These are phyloP conservation scores for Chlorella variabilis DNA, from an alignment of 163 green algal genomes.

Conservation along the genomic window DNA sequence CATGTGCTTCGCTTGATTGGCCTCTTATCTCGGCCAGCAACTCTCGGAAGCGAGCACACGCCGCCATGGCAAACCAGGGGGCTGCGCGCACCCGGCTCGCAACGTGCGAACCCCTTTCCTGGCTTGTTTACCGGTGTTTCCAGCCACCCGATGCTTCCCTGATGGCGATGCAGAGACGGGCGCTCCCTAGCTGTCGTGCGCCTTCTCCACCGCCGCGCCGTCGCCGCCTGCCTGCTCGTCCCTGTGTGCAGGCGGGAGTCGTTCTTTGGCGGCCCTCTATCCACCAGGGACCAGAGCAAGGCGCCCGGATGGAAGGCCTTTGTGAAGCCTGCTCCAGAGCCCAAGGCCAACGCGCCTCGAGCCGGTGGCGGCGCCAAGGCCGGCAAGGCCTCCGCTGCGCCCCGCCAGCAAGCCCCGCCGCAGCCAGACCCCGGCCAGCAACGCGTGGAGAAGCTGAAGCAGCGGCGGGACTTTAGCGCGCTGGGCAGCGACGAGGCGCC, in stretches of 20 bases:
- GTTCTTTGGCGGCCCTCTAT: constrained; percentile 44
- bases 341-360: neutral
- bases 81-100: neutral
- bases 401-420: neutral
- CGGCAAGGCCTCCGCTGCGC: neutral
- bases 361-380: neutral
- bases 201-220: neutral
- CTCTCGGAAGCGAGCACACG: no score
- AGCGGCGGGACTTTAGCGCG: constrained; percentile 26
- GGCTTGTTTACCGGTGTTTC: no score
- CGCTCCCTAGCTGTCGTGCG: no score
- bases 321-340: neutral
- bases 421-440: neutral
- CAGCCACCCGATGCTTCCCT: no score
- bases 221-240: no score
- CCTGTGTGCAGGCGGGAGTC: constrained; percentile 32
- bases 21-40: no score
- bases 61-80: no score
- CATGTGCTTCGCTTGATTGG: no score
- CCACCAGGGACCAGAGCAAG: constrained; percentile 34
- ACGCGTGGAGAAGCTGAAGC: constrained; percentile 1
- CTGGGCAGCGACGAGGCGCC: constrained; percentile 11
- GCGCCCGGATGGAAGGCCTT: constrained; percentile 35
- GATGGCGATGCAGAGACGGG: no score
- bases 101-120: no score